Conservation (phyloP, 805 yeast genomes). For the Clavispora phyllophila region DNA sequence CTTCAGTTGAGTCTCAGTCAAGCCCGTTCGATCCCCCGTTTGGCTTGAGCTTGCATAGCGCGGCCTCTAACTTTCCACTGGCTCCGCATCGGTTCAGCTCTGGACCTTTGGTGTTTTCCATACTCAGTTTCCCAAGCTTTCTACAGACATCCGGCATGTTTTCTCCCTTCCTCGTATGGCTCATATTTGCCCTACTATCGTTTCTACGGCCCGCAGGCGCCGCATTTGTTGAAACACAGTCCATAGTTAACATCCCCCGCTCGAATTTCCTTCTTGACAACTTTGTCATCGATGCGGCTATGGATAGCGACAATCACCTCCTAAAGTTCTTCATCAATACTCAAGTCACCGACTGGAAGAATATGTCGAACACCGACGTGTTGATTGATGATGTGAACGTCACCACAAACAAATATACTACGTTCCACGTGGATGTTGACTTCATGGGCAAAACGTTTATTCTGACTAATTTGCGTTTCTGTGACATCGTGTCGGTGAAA, state of each 20-base stretch:
- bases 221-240: constrained; percentile 22
- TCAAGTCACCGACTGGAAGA: constrained; percentile 14
- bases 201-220: constrained; percentile 8
- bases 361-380: constrained; percentile 7
- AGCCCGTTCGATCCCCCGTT: too few relatives aligned
- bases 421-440: constrained; percentile 41
- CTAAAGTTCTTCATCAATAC: constrained; percentile 34
- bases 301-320: constrained; percentile 25
- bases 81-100: too few relatives aligned
- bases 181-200: constrained; percentile 6
- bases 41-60: too few relatives aligned
- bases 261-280: constrained; percentile 9
- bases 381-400: constrained; percentile 40
- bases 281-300: constrained; percentile 30
- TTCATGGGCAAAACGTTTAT: constrained; percentile 40
- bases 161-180: background rate
- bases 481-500: constrained; percentile 37
- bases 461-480: constrained; percentile 39
- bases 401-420: constrained; percentile 44
- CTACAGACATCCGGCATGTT: background rate
- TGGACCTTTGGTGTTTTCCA: too few relatives aligned
- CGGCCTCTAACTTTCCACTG: too few relatives aligned
- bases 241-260: constrained; percentile 9
- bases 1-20: too few relatives aligned
- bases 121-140: background rate